Percentiles rank a stretch among this genome's conserved stretches.
Conservation (phyloP, 2,329 filamentous ascomycete species). For the Fusarium sp. region DNA sequence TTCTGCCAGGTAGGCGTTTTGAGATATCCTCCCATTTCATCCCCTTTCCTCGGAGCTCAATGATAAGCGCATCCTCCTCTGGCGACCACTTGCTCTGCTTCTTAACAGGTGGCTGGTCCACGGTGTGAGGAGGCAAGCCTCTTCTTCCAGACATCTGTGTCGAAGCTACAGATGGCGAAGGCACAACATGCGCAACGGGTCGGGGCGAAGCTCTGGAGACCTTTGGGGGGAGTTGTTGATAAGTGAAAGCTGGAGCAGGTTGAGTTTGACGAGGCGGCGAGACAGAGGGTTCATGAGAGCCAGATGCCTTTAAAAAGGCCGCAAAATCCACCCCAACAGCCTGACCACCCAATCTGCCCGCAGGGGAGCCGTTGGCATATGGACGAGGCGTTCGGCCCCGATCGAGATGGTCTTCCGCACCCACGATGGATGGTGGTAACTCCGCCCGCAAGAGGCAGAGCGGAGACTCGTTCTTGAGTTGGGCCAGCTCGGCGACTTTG, state of each 20-base stretch:
- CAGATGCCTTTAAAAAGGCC: slow-evolving; percentile 81
- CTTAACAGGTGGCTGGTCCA: slow-evolving; percentile 81
- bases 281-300: slow-evolving; percentile 76
- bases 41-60: slow-evolving; percentile 86
- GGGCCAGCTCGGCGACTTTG: slow-evolving; percentile 55
- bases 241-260: slow-evolving; percentile 25
- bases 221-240: slow-evolving; percentile 39
- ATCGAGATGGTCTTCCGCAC: slow-evolving; percentile 46
- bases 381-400: slow-evolving; percentile 47
- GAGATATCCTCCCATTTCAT: slow-evolving; percentile 99
- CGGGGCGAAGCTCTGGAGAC: slow-evolving; percentile 37
- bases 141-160: slow-evolving; percentile 50
- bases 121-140: slow-evolving; percentile 59
- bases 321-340: slow-evolving; percentile 94
- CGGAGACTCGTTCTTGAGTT: slow-evolving; percentile 57
- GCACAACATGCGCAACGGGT: slow-evolving; percentile 42
- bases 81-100: slow-evolving; percentile 97
- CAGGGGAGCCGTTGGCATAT: slow-evolving; percentile 46
- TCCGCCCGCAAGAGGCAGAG: slow-evolving; percentile 58
- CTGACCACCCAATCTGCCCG: slow-evolving; percentile 45
- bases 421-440: slow-evolving; percentile 50
- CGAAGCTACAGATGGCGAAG: slow-evolving; percentile 49
- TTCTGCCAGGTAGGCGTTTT: slow-evolving; percentile 88
- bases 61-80: slow-evolving; percentile 93
- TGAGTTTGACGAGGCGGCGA: slow-evolving; percentile 54